Evolutionary conservation across 306 rosid genomes (phyloP).

Genomic region (Sesbania bispinosa): DNA sequence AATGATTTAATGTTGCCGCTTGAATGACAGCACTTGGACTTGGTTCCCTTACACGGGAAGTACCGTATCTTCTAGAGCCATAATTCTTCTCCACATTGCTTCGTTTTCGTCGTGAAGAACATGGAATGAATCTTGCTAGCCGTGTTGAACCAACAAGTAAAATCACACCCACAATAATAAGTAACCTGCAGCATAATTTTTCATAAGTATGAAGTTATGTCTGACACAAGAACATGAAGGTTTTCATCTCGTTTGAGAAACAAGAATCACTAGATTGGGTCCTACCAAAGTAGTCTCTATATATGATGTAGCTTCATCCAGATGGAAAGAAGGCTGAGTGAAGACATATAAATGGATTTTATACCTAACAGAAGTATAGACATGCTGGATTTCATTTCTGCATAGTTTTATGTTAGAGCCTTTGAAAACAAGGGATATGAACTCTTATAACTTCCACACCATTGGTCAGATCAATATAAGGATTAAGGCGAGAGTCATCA

Average conservation of each 20-base stretch:
- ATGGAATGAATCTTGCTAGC: constrained; percentile 45
- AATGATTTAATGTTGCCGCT: constrained; percentile 69
- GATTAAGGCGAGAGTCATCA: constrained; percentile 5
- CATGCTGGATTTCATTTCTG: background rate
- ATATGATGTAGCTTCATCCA: background rate
- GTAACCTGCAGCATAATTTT: constrained; percentile 52
- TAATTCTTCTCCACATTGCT: constrained; percentile 48
- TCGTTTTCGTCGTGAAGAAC: constrained; percentile 37
- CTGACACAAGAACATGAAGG: background rate
- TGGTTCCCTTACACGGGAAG: constrained; percentile 50
- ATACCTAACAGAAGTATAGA: too few relatives aligned
- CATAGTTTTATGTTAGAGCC: background rate
- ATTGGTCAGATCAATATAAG: too few relatives aligned
- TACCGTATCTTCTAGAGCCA: constrained; percentile 42
- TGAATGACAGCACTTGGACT: constrained; percentile 70
- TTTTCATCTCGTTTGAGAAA: background rate
- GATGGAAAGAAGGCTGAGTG: too few relatives aligned
- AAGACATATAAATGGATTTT: too few relatives aligned
- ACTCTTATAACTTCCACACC: too few relatives aligned
- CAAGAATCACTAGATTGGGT: background rate
- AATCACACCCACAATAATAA: constrained; percentile 68
- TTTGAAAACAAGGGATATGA: background rate
- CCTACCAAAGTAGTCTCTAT: too few relatives aligned
- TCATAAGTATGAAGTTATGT: background rate
- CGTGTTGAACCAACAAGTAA: constrained; percentile 76